Conservation (phyloP, 1,139 yeast genomes). For the Diutina catenulata region DNA sequence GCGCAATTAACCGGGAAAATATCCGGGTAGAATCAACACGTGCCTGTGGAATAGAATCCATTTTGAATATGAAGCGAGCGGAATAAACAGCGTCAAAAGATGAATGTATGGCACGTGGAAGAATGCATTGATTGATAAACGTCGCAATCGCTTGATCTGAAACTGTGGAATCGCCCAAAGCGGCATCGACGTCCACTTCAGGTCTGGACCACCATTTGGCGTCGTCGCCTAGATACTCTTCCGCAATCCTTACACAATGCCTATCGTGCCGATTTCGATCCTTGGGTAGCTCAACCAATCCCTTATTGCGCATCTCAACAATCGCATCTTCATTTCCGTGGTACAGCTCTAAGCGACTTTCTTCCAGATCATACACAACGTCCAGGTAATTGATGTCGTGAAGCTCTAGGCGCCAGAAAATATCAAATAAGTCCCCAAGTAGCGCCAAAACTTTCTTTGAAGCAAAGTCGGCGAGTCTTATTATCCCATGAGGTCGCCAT, state of each 20-base stretch:
- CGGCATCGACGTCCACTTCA: too few species aligned
- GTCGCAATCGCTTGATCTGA: too few species aligned
- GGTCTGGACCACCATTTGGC: too few species aligned
- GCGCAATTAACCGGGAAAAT: slow-evolving; percentile 38
- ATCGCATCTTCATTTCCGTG: background rate
- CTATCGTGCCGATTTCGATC: too few species aligned
- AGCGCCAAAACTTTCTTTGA: background rate
- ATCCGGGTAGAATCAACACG: slow-evolving; percentile 34
- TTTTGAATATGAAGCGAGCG: slow-evolving; percentile 45
- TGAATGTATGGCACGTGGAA: slow-evolving; percentile 72
- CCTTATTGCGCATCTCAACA: too few species aligned
- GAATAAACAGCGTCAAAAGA: slow-evolving; percentile 75
- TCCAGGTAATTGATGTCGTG: slow-evolving; percentile 58
- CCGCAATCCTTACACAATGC: too few species aligned
- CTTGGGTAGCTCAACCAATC: too few species aligned
- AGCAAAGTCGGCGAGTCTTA: slow-evolving; percentile 1
- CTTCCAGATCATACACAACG: slow-evolving; percentile 39
- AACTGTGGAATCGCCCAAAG: too few species aligned
- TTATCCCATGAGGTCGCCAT: slow-evolving; percentile 43
- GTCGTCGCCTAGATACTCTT: too few species aligned
- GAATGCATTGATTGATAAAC: slow-evolving; percentile 52
- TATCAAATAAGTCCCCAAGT: slow-evolving; percentile 19
- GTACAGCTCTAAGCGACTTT: slow-evolving; percentile 8
- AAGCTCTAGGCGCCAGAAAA: slow-evolving; percentile 70
- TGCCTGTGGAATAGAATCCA: slow-evolving; percentile 31